Base-by-base conservation (phyloP, 495 filamentous ascomycete species). In the Geoglossum glabrum region DNA sequence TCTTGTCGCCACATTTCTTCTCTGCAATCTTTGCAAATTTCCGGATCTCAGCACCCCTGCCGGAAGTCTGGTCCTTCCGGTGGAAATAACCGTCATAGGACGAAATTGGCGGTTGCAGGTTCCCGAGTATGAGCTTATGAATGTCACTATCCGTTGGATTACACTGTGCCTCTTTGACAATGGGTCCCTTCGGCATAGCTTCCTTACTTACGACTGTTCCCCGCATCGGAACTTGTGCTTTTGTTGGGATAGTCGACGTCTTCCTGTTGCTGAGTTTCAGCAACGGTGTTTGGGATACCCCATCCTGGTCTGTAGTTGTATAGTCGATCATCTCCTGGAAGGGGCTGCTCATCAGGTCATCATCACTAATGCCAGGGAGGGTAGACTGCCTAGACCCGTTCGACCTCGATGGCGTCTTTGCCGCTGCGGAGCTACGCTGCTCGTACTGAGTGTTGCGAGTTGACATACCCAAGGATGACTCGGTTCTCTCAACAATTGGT, bases 401-500 rank as follows among this genome's bases (percentile, higher is more conserved):
- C 21, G 69, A 69, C 62, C 79, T 80, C 36, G 76, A 86, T 7
- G 87, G 89, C 1, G 87, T 92, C 64, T 89, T 93, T 26, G 77
- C 72, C 63, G 72, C 49, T 75, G 66, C 81, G 80, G 51, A 76
- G 75, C 69, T 75, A 71, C 49, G 49, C 11, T 78, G 73, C 52
- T 80, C 68, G 64, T 73, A 67, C 64, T 71, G 61, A 4, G 38
- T 49, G 61, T 52, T 57, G 55, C 61, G 68, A 72, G 1, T 83
- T 83, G 50, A 77, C 73, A 27, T 83, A 71, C 26, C 80, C 82
- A 23, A 94, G 0, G 87, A 92, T 23, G 81, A 85, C 69, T 98
- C 92, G 0, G 92, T 98, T 62, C 84, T 84, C 67, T 98, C 92
- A 7, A 90, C 87, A 59, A 98, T 98, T 13, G 92, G 92, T 0